These are phyloP conservation scores for Rhizoclosmatium sp. DNA, from an alignment of 192 early-diverging fungal genomes.

Conservation along the genomic window DNA sequence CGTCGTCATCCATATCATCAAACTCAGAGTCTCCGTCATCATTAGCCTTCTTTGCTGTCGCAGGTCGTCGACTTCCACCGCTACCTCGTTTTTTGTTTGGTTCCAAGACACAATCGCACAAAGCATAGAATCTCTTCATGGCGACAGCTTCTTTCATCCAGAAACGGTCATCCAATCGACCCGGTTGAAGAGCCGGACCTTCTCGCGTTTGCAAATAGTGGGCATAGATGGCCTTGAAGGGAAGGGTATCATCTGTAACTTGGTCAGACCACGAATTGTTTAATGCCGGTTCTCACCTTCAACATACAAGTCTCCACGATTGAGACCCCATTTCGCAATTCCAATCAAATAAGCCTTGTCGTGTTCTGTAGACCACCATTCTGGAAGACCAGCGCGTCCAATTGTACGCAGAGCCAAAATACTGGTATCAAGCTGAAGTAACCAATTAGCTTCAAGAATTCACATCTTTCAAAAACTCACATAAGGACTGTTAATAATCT, in stretches of 20 bases:
- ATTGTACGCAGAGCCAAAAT: conserved; percentile 44
- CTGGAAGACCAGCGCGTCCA: conserved; percentile 51
- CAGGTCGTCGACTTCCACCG: conserved; percentile 23
- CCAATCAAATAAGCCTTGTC: conserved; percentile 74
- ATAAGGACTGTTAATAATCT: conserved; percentile 62
- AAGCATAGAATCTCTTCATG: conserved; percentile 53
- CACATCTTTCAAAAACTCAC: conserved; percentile 18
- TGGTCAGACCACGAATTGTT: no score
- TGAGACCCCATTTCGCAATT: conserved; percentile 74
- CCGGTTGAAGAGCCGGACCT: conserved; percentile 35
- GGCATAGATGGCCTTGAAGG: conserved; percentile 53
- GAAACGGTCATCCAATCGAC: conserved; percentile 56
- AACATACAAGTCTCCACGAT: conserved; percentile 71
- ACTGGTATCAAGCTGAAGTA: conserved; percentile 44
- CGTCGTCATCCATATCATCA: conserved; percentile 35
- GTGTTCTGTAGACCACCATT: conserved; percentile 79
- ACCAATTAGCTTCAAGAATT: background rate
- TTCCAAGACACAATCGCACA: conserved; percentile 51
- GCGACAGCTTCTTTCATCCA: conserved; percentile 62
- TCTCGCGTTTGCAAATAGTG: conserved; percentile 49
- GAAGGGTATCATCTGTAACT: conserved; percentile 45
- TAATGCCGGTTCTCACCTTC: conserved; percentile 46
- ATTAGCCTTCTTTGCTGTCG: conserved; percentile 23
- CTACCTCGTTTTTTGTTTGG: conserved; percentile 36
- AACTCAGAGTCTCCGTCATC: conserved; percentile 1